These are phyloP conservation scores for Podospora anserina DNA, from an alignment of 495 filamentous ascomycete species.

Conservation along the genomic window DNA sequence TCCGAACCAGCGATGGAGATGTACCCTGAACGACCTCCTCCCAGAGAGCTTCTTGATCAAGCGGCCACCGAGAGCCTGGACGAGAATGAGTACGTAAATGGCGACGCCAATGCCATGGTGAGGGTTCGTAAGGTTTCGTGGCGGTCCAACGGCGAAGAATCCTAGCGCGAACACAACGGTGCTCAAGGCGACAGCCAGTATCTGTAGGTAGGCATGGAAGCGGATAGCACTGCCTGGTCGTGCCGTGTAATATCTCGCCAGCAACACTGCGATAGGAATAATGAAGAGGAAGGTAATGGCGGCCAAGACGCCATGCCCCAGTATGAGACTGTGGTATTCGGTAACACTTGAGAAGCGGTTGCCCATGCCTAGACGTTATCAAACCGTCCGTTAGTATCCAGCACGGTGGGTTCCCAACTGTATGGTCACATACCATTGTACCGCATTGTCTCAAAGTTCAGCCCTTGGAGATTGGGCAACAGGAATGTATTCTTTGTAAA, in stretches of 20 bases:
- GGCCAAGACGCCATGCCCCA: constrained; percentile 80
- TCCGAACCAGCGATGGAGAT: constrained; percentile 88
- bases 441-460: constrained; percentile 91
- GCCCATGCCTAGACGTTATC: constrained; percentile 67
- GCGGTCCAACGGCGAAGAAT: constrained; percentile 72
- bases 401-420: not conserved
- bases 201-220: constrained; percentile 80
- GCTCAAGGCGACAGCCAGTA: constrained; percentile 67
- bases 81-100: constrained; percentile 78
- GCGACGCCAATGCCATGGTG: constrained; percentile 92
- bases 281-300: constrained; percentile 84
- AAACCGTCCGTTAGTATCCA: not conserved
- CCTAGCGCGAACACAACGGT: constrained; percentile 76
- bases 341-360: constrained; percentile 76
- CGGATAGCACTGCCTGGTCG: constrained; percentile 66
- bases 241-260: constrained; percentile 64
- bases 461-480: constrained; percentile 76
- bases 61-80: constrained; percentile 76
- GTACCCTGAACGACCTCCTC: constrained; percentile 62
- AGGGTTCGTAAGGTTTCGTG: constrained; percentile 81
- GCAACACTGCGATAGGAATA: constrained; percentile 73
- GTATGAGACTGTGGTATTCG: constrained; percentile 74
- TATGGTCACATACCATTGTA: constrained; percentile 72
- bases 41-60: constrained; percentile 59
- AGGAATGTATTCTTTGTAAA: constrained; percentile 78